Percentiles rank a stretch among this genome's conserved stretches.
These are phyloP conservation scores for Bipolaris bicolor DNA, from an alignment of 2,329 filamentous ascomycete genomes.

Conservation along the genomic window DNA sequence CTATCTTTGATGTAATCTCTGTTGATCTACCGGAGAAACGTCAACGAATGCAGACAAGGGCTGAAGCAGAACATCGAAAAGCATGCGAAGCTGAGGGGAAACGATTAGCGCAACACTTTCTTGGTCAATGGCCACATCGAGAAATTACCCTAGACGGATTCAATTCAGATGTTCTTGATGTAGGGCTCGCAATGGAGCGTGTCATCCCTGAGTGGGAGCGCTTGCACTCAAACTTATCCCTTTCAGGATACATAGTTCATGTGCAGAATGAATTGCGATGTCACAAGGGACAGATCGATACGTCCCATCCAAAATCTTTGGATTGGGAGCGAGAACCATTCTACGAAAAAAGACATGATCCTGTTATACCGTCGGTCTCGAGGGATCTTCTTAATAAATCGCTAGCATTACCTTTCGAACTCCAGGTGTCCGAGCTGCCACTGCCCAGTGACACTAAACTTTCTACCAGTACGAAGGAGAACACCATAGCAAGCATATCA, in stretches of 20 bases:
- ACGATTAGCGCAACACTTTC: constrained; percentile 48
- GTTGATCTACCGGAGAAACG: constrained; percentile 18
- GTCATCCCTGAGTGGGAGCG: constrained; percentile 57
- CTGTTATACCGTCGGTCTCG: constrained; percentile 17
- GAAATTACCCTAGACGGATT: constrained; percentile 42
- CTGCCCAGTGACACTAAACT: background rate
- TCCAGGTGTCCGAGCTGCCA: background rate
- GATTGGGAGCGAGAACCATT: constrained; percentile 17
- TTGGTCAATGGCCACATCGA: constrained; percentile 43
- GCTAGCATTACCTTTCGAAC: constrained; percentile 3
- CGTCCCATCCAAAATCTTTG: constrained; percentile 14
- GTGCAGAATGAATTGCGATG: constrained; percentile 52
- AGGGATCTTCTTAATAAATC: constrained; percentile 19
- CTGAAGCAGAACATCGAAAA: constrained; percentile 18
- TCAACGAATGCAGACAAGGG: constrained; percentile 4
- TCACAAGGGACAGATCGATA: constrained; percentile 25
- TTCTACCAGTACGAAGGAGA: background rate
- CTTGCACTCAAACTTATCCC: constrained; percentile 53
- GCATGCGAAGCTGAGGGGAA: constrained; percentile 44
- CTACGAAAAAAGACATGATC: constrained; percentile 18
- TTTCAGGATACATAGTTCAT: constrained; percentile 51
- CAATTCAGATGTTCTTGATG: constrained; percentile 43
- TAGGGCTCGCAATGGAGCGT: constrained; percentile 44
- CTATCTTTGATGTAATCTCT: constrained; percentile 42
- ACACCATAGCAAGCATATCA: constrained; percentile 3